These are phyloP conservation scores for Monosporascus sp. DNA, from an alignment of 2,329 filamentous ascomycete genomes.

Conservation along the genomic window DNA sequence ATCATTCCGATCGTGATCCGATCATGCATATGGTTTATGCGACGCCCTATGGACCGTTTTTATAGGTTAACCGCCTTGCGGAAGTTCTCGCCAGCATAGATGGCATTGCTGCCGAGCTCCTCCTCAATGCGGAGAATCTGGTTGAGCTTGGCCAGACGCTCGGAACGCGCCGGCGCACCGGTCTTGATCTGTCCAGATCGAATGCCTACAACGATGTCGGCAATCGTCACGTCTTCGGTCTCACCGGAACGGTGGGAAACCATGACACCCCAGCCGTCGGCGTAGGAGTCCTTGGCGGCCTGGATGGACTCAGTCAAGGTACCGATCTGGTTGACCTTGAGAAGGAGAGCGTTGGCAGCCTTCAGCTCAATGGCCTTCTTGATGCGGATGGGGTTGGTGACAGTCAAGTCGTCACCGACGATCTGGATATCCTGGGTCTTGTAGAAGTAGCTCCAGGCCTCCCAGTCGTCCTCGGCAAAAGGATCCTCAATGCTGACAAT, in stretches of 20 bases:
- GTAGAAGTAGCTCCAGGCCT: slow-evolving; percentile 99
- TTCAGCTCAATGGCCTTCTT: slow-evolving; percentile 99
- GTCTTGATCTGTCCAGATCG: slow-evolving; percentile 98
- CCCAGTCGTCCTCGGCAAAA: slow-evolving; percentile 99
- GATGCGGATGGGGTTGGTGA: slow-evolving; percentile 98
- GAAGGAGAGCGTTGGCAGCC: slow-evolving; percentile 94
- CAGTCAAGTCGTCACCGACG: slow-evolving; percentile 96
- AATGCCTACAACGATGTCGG: slow-evolving; percentile 95
- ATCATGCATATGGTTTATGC: slow-evolving; percentile 12
- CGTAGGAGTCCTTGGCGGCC: slow-evolving; percentile 97
- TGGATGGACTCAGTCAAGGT: slow-evolving; percentile 98
- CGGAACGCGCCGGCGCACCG: slow-evolving; percentile 89
- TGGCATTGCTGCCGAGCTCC: slow-evolving; percentile 85
- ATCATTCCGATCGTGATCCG: slow-evolving; percentile 20
- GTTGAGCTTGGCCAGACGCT: slow-evolving; percentile 99
- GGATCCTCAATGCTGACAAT: slow-evolving; percentile 99
- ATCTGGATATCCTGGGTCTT: slow-evolving; percentile 98
- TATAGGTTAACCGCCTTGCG: slow-evolving; percentile 85
- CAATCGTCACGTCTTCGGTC: slow-evolving; percentile 99
- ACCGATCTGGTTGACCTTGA: slow-evolving; percentile 99
- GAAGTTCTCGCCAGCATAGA: slow-evolving; percentile 93
- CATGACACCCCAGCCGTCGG: slow-evolving; percentile 97
- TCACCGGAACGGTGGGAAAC: slow-evolving; percentile 98
- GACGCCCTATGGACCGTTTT: slow-evolving; percentile 21
- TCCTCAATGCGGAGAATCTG: slow-evolving; percentile 99